Conservation (phyloP, 192 early-diverging fungal species). For the Rhizophagus prolifer region DNA sequence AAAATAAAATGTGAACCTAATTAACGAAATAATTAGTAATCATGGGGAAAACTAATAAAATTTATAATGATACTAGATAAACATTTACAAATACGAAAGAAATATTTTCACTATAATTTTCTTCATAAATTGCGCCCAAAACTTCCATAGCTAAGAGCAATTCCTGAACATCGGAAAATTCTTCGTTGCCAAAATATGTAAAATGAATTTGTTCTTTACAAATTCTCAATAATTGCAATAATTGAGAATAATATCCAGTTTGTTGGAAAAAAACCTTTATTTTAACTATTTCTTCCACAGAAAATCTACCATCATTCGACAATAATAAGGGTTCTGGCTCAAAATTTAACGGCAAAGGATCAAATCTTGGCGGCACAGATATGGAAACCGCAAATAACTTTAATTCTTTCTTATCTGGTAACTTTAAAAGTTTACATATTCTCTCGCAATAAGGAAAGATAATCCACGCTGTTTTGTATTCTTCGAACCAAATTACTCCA, state of each 20-base stretch:
- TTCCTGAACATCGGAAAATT: background rate
- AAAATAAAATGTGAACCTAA: background rate
- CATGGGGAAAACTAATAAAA: no score
- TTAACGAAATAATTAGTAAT: background rate
- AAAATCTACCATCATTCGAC: background rate
- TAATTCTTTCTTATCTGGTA: background rate
- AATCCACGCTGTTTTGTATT: background rate
- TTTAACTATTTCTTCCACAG: background rate
- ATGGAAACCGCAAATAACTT: background rate
- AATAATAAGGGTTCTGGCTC: background rate
- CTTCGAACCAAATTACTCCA: background rate
- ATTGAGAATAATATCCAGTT: background rate
- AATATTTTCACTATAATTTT: background rate
- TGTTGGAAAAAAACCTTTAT: background rate
- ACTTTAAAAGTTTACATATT: background rate
- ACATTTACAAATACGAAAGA: background rate
- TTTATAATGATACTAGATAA: background rate
- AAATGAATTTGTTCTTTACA: background rate
- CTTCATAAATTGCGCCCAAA: background rate
- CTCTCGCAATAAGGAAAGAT: background rate
- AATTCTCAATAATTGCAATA: background rate
- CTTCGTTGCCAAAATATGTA: background rate
- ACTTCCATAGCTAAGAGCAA: background rate
- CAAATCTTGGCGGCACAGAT: background rate
- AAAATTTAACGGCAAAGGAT: background rate